Conservation (phyloP, 257 asterid species). For the Solanum piurae region DNA sequence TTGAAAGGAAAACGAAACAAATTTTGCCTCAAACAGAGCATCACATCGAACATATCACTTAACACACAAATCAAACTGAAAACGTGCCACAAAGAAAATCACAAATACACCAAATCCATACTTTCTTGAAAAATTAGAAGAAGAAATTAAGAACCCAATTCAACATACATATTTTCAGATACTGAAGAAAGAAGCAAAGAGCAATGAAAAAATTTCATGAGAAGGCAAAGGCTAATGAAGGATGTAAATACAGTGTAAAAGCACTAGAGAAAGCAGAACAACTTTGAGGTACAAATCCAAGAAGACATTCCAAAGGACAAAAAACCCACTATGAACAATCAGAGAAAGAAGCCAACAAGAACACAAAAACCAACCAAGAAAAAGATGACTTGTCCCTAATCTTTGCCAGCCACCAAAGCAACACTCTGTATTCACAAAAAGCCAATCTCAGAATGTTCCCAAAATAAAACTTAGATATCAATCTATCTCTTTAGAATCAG, state of each 20-base stretch:
- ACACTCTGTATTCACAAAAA: constrained; percentile 64
- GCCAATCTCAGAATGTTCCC: constrained; percentile 63
- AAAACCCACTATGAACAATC: constrained; percentile 1
- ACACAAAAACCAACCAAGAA: constrained; percentile 26
- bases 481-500: constrained; percentile 40
- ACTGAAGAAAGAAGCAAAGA: not conserved
- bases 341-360: constrained; percentile 14
- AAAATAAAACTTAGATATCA: constrained; percentile 7
- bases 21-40: constrained; percentile 16
- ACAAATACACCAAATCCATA: not conserved
- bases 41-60: constrained; percentile 13
- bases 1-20: constrained; percentile 8
- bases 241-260: constrained; percentile 4
- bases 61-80: constrained; percentile 10
- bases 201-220: not conserved
- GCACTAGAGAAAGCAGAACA: constrained; percentile 5
- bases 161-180: not conserved
- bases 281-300: constrained; percentile 20
- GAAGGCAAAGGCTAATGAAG: constrained; percentile 3
- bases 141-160: not conserved
- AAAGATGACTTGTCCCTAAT: constrained; percentile 59
- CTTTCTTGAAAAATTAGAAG: not conserved
- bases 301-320: constrained; percentile 4
- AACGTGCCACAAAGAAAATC: not conserved
- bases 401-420: constrained; percentile 62